These are phyloP conservation scores for Pyrus hybrid DNA, from an alignment of 331 rosid species.

Conservation along the genomic window DNA sequence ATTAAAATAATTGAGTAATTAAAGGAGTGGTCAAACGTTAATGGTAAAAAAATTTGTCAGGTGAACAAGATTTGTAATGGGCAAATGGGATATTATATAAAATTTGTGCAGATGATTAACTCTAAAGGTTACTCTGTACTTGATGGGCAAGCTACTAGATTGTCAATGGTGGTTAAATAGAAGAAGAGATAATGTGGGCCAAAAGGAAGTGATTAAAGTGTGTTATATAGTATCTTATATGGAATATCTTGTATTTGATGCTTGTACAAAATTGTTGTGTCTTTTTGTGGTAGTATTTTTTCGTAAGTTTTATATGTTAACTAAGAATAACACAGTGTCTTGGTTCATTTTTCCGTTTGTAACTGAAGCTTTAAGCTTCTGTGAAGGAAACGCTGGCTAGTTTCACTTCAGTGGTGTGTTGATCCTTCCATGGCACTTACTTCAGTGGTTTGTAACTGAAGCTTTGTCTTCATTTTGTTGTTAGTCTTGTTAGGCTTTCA, in stretches of 20 bases:
- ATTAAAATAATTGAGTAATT: too few species aligned
- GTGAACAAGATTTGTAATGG: neutral
- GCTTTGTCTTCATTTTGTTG: too few species aligned
- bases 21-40: too few species aligned
- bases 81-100: neutral
- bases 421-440: conserved; percentile 58
- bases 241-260: too few species aligned
- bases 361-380: conserved; percentile 28
- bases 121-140: too few species aligned
- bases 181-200: too few species aligned
- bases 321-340: neutral
- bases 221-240: neutral
- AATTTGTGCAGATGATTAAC: too few species aligned
- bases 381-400: conserved; percentile 25
- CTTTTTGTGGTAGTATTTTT: neutral
- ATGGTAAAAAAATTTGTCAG: neutral
- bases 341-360: conserved; percentile 19
- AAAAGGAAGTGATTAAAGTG: too few species aligned
- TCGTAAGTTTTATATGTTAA: neutral
- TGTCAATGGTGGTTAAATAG: too few species aligned
- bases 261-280: neutral
- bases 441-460: too few species aligned
- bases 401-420: conserved; percentile 16
- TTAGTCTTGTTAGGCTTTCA: too few species aligned
- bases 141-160: too few species aligned